Conservation (phyloP, 345 rosid genomes). For the Angophora floribunda region DNA sequence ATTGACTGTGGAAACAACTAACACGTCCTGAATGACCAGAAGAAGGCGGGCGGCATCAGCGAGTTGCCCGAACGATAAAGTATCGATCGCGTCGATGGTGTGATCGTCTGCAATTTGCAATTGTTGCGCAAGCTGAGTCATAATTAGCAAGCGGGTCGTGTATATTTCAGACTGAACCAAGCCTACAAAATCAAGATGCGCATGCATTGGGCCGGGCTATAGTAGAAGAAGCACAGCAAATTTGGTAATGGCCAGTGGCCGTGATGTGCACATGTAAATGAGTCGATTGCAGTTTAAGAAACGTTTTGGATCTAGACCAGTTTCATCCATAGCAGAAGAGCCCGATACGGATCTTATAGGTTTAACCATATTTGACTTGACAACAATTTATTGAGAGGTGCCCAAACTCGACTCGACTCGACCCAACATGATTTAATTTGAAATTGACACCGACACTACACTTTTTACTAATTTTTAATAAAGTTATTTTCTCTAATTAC, state of each 20-base stretch:
- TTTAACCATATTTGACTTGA: not conserved
- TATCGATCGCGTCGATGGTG: not conserved
- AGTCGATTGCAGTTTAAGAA: not conserved
- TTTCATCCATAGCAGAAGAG: not conserved
- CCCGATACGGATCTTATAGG: too few relatives aligned
- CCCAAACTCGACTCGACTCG: not conserved
- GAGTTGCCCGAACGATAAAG: rapidly evolving
- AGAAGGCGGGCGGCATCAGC: not conserved
- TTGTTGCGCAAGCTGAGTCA: not conserved
- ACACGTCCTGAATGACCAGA: not conserved
- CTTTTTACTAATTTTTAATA: not conserved
- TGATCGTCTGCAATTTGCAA: not conserved
- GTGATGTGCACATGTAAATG: not conserved
- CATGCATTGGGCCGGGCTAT: not conserved
- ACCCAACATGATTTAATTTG: not conserved
- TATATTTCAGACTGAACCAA: not conserved
- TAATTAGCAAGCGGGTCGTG: not conserved
- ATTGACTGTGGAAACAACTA: not conserved
- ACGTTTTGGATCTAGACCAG: not conserved
- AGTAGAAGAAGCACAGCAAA: not conserved
- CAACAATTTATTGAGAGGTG: not conserved
- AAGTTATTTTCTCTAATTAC: not conserved
- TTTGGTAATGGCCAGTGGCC: not conserved
- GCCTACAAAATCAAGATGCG: not conserved
- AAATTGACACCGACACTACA: not conserved